A percentile compares a stretch with the other conserved stretches of the same genome.
Conservation (phyloP, 2,329 filamentous ascomycete genomes). For the Hyphodiscus sp. region DNA sequence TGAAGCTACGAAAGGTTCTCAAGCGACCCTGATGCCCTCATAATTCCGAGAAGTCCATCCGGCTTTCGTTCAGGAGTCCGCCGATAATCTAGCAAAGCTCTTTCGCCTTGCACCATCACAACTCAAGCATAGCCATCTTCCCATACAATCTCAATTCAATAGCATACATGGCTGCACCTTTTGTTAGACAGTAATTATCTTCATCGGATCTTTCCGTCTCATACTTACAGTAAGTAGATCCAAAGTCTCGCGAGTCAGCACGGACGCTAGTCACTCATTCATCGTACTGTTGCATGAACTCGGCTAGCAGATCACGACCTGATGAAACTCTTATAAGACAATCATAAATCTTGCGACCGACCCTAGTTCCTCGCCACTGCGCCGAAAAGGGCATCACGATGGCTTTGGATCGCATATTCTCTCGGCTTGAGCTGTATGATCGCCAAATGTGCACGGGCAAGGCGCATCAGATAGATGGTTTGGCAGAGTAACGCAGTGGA, state of each 20-base stretch:
- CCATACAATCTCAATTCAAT: too few relatives aligned
- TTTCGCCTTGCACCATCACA: too few relatives aligned
- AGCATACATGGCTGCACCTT: too few relatives aligned
- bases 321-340: background rate
- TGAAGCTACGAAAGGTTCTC: too few relatives aligned
- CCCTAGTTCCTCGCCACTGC: background rate
- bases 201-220: too few relatives aligned
- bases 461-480: background rate
- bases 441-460: background rate
- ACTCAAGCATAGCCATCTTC: too few relatives aligned
- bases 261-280: background rate
- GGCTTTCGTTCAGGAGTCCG: too few relatives aligned
- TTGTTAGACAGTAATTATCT: too few relatives aligned
- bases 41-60: too few relatives aligned
- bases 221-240: background rate
- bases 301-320: background rate
- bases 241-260: background rate
- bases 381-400: background rate
- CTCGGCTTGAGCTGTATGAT: background rate
- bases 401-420: background rate
- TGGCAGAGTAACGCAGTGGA: background rate
- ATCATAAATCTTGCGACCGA: background rate
- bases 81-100: too few relatives aligned
- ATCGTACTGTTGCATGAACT: background rate
- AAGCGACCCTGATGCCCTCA: too few relatives aligned